Base-by-base conservation (phyloP, 2,329 filamentous ascomycete genomes). In the Monosporascus cannonballus region DNA sequence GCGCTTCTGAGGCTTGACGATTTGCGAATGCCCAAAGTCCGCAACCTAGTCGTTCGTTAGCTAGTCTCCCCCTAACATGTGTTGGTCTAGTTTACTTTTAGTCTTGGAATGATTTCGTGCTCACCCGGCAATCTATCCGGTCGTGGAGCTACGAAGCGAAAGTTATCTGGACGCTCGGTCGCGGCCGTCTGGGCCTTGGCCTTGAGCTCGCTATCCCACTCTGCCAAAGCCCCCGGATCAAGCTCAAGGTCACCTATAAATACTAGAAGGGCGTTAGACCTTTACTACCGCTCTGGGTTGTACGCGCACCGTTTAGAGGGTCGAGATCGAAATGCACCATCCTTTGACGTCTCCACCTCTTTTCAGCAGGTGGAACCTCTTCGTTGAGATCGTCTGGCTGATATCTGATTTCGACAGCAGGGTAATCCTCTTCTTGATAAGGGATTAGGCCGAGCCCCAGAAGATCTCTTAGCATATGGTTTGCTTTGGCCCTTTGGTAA, bases 321-420 rank as follows among this genome's bases (percentile, higher is more conserved):
- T 49, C 48, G 14, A 49, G 39, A 24, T 49, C 48, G 30, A 49
- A 49, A 17, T 49, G 48, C 4, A 49, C 48, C 20, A 41, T 15
- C 25, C 41, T 49, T 9, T 42, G 37, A 6, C 36, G 18, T 30
- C 48, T 49, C 48, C 48, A 49, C 41, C 22, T 25, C 48, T 41
- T 41, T 4, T 25, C 34, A 8, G 18, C 17, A 5, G 48, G 48
- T 20, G 48, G 48, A 20, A 49, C 11, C 37, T 49, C 48, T 22
- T 49, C 48, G 17, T 25, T 49, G 6, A 36, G 20, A 30, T 41
- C 48, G 4, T 15, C 37, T 17, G 36, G 18, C 14, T 9, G 7
- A 18, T 49, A 25, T 6, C 18, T 3, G 20, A n/a, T 4, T 41
- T 49, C 14, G 4, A 4, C 24, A 27, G 34, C 37, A 49, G 8